phyloP scores from a whole-genome alignment of 768 basidiomycete species.

The Trametes cingulata region DNA sequence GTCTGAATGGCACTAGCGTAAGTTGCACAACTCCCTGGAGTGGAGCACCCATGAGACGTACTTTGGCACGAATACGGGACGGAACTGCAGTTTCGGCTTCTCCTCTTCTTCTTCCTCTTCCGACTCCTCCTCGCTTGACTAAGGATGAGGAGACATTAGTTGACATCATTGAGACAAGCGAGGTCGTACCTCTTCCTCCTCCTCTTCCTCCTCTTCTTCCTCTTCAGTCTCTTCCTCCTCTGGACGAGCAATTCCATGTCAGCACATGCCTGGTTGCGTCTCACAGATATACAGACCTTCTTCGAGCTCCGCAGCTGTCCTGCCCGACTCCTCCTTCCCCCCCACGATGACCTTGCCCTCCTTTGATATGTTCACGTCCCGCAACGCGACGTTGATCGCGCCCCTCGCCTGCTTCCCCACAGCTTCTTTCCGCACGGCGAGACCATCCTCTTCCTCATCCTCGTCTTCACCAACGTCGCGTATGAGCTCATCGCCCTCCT shows the following conservation, averaged over 20 bases:
- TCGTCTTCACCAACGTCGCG: constrained; percentile 53
- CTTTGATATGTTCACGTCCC: constrained; percentile 77
- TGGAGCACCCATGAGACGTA: constrained; percentile 38
- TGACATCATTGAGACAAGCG: neutral
- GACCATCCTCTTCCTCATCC: constrained; percentile 36
- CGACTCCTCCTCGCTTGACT: constrained; percentile 89
- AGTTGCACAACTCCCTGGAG: neutral
- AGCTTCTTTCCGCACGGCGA: constrained; percentile 33
- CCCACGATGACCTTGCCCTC: constrained; percentile 81
- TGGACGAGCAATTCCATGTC: neutral
- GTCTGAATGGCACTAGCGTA: constrained; percentile 43
- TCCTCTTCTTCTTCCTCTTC: constrained; percentile 75
- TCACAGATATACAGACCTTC: constrained; percentile 14
- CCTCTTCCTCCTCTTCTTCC: constrained; percentile 42
- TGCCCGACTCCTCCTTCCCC: constrained; percentile 75
- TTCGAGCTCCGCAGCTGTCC: constrained; percentile 48
- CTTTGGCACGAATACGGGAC: constrained; percentile 97
- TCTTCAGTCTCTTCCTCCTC: constrained; percentile 45
- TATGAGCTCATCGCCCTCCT: constrained; percentile 61
- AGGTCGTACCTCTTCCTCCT: constrained; percentile 46
- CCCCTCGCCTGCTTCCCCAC: constrained; percentile 38
- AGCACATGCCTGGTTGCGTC: neutral
- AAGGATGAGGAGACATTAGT: constrained; percentile 21
- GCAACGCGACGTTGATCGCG: constrained; percentile 72
- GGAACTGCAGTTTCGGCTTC: constrained; percentile 72